These are phyloP conservation scores for Chlorella ohadii DNA, from an alignment of 139 green algal species.

Conservation along the genomic window DNA sequence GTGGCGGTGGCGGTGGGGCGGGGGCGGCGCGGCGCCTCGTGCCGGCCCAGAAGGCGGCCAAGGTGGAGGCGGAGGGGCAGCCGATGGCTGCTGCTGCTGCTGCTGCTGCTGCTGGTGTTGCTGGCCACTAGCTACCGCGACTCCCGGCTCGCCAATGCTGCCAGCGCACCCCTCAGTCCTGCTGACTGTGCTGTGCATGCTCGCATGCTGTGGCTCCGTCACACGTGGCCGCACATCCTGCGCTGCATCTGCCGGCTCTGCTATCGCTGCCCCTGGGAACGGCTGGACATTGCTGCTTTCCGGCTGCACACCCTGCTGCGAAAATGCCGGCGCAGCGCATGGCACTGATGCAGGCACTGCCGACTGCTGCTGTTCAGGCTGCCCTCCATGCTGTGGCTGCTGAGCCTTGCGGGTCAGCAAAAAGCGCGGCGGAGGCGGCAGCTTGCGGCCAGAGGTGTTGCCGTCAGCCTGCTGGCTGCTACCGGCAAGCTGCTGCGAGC, in stretches of 20 bases:
- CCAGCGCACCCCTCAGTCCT: too few relatives aligned
- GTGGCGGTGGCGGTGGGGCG: neutral
- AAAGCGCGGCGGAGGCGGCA: conserved; percentile 20
- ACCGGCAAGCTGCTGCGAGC: neutral
- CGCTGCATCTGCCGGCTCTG: neutral
- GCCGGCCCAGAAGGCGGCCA: too few relatives aligned
- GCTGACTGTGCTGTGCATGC: too few relatives aligned
- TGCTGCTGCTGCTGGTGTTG: too few relatives aligned
- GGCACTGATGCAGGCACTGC: neutral
- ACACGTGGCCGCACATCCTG: neutral
- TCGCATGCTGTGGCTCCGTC: too few relatives aligned
- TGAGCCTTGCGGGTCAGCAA: neutral
- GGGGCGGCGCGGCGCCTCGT: neutral
- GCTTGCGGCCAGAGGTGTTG: neutral
- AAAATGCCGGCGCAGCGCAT: neutral
- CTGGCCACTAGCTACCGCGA: too few relatives aligned
- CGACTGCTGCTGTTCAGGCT: neutral
- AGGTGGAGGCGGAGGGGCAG: neutral
- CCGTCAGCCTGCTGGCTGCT: neutral
- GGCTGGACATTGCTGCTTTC: neutral
- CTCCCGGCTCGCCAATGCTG: neutral
- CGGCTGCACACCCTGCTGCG: neutral
- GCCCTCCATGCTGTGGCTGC: neutral
- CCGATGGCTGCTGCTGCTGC: neutral
- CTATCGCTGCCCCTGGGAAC: neutral